phyloP scores from a whole-genome alignment of 495 filamentous ascomycete genomes.

The Aspergillus leporis region DNA sequence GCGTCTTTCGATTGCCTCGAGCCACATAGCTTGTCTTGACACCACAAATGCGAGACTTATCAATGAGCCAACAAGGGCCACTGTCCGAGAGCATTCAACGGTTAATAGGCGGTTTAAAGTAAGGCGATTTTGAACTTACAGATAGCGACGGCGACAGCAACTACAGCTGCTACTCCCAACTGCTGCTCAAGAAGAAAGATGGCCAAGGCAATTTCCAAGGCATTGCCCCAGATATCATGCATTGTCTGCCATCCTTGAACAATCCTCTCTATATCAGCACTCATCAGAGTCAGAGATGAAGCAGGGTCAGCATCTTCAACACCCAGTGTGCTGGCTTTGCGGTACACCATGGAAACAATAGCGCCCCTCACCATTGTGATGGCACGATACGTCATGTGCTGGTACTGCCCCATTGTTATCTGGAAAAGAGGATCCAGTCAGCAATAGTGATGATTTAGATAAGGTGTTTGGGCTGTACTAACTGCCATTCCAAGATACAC shows the following conservation, averaged over 20 bases:
- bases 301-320: constrained; percentile 48
- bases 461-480: constrained; percentile 52
- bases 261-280: constrained; percentile 60
- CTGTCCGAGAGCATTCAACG: constrained; percentile 13
- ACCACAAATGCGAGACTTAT: constrained; percentile 36
- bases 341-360: constrained; percentile 58
- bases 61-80: constrained; percentile 39
- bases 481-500: constrained; percentile 65
- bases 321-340: constrained; percentile 43
- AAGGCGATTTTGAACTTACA: constrained; percentile 35
- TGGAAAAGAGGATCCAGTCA: constrained; percentile 30
- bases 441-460: constrained; percentile 2
- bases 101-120: background rate
- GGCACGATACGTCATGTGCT: constrained; percentile 57
- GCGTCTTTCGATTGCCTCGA: constrained; percentile 51
- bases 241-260: constrained; percentile 46
- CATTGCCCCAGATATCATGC: constrained; percentile 61
- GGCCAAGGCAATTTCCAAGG: constrained; percentile 59
- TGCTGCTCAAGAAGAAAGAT: constrained; percentile 58
- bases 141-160: constrained; percentile 55
- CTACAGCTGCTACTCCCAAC: constrained; percentile 51
- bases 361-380: constrained; percentile 62
- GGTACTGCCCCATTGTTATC: constrained; percentile 48
- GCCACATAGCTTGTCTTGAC: constrained; percentile 42
- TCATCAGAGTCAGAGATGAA: constrained; percentile 62